These are phyloP conservation scores for Microbotryum lychnidis-dioicae DNA, from an alignment of 1,284 basidiomycete species.

Conservation along the genomic window DNA sequence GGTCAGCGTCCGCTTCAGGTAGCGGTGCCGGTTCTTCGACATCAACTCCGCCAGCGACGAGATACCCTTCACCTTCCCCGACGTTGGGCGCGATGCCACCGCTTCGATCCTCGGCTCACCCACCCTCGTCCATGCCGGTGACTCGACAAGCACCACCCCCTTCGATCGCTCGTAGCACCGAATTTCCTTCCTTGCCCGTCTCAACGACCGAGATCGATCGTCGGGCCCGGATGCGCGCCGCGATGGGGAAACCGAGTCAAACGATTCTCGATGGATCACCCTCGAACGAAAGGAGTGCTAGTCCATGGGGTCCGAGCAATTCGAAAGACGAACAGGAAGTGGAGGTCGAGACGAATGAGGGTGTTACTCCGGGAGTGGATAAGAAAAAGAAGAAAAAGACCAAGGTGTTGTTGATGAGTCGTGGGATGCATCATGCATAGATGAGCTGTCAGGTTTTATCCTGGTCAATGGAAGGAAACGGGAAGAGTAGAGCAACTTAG, in stretches of 20 bases:
- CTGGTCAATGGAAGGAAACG: too few relatives aligned
- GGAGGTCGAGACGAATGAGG: neutral
- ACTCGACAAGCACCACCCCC: neutral
- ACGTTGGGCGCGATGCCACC: neutral
- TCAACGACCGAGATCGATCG: conserved; percentile 7
- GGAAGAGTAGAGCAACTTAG: too few relatives aligned
- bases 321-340: neutral
- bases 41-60: neutral
- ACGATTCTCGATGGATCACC: conserved; percentile 16
- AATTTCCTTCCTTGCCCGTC: conserved; percentile 20
- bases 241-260: conserved; percentile 12
- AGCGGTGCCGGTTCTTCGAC: conserved; percentile 2
- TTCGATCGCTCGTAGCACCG: conserved; percentile 9
- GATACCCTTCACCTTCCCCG: conserved; percentile 6
- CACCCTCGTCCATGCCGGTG: neutral
- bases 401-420: conserved; percentile 23
- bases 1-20: conserved; percentile 8
- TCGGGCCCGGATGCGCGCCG: conserved; percentile 18
- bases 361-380: neutral
- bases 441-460: too few relatives aligned
- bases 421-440: conserved; percentile 13
- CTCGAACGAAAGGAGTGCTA: neutral
- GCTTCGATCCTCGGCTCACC: neutral
- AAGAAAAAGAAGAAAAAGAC: conserved; percentile 23
- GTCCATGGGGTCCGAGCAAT: neutral